phyloP scores from a whole-genome alignment of 2,329 filamentous ascomycete genomes.

The Didymella pinodella region DNA sequence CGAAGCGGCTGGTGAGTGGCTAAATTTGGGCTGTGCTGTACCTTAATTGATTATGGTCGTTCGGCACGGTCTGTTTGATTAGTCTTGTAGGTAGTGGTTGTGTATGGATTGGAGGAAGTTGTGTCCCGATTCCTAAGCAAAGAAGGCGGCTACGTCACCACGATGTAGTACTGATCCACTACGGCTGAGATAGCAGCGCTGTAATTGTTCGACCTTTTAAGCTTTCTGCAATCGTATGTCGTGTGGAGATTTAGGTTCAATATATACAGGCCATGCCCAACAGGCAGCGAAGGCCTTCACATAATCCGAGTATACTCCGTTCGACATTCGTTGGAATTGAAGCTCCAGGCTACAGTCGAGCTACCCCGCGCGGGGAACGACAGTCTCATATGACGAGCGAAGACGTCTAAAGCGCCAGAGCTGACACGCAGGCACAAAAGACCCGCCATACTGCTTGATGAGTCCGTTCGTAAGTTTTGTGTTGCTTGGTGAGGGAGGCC shows the following conservation, averaged over 20 bases:
- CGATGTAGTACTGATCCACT: slow-evolving; percentile 3
- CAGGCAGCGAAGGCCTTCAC: neutral
- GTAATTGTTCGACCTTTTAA: neutral
- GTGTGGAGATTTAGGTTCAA: neutral
- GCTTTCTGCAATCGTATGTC: neutral
- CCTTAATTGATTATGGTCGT: neutral
- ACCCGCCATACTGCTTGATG: neutral
- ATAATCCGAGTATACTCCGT: neutral
- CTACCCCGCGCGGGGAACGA: slow-evolving; percentile 2
- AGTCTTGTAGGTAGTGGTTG: neutral
- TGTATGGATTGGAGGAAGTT: neutral
- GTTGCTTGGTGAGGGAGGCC: neutral
- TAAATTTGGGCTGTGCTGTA: neutral
- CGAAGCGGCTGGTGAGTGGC: neutral
- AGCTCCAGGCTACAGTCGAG: neutral
- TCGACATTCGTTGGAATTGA: neutral
- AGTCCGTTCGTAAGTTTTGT: neutral
- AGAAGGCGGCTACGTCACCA: slow-evolving; percentile 18
- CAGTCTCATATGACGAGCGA: neutral
- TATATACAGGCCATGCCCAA: neutral
- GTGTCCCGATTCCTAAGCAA: slow-evolving; percentile 11
- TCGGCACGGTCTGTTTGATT: neutral
- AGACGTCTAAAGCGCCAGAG: neutral
- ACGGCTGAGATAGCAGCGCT: neutral
- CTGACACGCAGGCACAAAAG: neutral